These are phyloP conservation scores for Phytophthora meadii DNA, from an alignment of 352 stramenopile species.

Conservation along the genomic window DNA sequence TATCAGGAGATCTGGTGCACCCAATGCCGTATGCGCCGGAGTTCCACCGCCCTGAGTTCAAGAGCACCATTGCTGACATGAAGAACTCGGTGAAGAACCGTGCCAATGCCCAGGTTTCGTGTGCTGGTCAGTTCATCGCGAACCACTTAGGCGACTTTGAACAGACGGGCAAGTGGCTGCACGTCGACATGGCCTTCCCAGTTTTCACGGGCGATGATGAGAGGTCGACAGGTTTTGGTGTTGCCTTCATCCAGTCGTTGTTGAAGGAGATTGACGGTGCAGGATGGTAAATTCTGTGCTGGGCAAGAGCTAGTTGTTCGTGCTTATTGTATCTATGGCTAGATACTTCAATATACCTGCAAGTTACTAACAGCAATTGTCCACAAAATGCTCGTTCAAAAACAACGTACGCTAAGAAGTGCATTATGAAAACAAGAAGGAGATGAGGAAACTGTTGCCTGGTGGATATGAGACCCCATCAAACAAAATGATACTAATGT, in stretches of 20 bases:
- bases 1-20: conserved; percentile 92
- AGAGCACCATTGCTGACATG: conserved; percentile 95
- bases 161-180: conserved; percentile 89
- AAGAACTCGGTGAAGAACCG: conserved; percentile 97
- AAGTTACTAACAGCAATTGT: too few species aligned
- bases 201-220: conserved; percentile 75
- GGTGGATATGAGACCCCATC: too few species aligned
- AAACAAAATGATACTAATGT: too few species aligned
- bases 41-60: conserved; percentile 93
- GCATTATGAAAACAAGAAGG: too few species aligned
- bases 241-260: conserved; percentile 88
- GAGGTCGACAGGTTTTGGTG: conserved; percentile 93
- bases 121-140: conserved; percentile 96
- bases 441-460: too few species aligned
- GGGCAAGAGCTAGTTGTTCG: too few species aligned
- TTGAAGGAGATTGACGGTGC: conserved; percentile 63
- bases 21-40: conserved; percentile 94
- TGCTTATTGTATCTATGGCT: too few species aligned
- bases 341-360: too few species aligned
- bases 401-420: too few species aligned
- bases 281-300: conserved; percentile 42
- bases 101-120: conserved; percentile 92
- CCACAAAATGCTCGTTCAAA: too few species aligned
- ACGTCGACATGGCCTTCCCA: conserved; percentile 96
- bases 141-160: conserved; percentile 92